Conservation (phyloP, 305 asterid species). For the Fraxinus dipetala region DNA sequence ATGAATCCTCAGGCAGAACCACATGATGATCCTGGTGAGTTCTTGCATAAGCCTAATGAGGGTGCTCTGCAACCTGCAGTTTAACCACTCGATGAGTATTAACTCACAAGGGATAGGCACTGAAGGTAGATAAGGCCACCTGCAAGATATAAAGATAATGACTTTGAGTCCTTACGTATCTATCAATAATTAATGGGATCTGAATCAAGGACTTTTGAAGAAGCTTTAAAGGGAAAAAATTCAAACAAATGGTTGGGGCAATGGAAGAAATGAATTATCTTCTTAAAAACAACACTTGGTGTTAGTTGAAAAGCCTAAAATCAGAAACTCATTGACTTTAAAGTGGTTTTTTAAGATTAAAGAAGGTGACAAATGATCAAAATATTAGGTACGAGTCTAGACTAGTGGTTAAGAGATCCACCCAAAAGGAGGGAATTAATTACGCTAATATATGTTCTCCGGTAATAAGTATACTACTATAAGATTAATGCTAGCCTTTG, state of each 20-base stretch:
- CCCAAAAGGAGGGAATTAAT: no score
- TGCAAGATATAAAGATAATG: not conserved
- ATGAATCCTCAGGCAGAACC: not conserved
- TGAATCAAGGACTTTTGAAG: not conserved
- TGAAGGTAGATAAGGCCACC: not conserved
- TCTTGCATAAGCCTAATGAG: not conserved
- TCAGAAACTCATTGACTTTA: not conserved
- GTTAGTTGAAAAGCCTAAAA: not conserved
- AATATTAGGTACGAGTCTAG: not conserved
- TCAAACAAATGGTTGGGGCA: not conserved
- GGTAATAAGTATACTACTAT: no score
- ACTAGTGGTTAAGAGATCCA: not conserved
- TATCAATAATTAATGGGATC: not conserved
- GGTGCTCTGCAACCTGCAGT: not conserved
- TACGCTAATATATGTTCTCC: no score
- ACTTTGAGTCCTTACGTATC: not conserved
- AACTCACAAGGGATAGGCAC: not conserved
- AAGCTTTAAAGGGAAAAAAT: not conserved
- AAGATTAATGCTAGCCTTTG: not conserved
- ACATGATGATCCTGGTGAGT: not conserved
- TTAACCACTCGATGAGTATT: not conserved
- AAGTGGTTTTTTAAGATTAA: not conserved
- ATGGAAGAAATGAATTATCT: not conserved
- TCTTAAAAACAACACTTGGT: not conserved
- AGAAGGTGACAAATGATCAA: not conserved